Conservation (phyloP, 805 yeast species). For the Ogataea sp. region DNA sequence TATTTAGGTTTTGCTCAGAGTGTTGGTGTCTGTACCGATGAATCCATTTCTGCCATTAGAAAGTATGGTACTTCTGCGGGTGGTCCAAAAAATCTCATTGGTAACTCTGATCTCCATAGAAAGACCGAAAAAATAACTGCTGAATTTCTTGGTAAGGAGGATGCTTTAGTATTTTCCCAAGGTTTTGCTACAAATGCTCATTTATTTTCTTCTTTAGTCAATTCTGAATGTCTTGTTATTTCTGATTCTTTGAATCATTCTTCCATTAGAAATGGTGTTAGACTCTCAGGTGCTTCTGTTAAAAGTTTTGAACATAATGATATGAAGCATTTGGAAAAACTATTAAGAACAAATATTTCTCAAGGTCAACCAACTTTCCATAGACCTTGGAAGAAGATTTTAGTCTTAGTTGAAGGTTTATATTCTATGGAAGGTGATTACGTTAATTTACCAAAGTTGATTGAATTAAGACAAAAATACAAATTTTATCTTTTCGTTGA, state of each 20-base stretch:
- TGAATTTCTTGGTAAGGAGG: constrained; percentile 84
- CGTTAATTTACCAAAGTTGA: constrained; percentile 69
- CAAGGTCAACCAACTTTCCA: constrained; percentile 94
- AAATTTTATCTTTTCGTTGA: constrained; percentile 87
- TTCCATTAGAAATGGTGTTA: constrained; percentile 89
- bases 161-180: constrained; percentile 78
- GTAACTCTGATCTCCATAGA: constrained; percentile 66
- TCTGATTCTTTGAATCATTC: constrained; percentile 95
- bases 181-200: constrained; percentile 96
- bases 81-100: constrained; percentile 68
- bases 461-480: constrained; percentile 73
- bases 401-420: constrained; percentile 86
- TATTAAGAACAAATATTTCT: constrained; percentile 76
- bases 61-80: constrained; percentile 71
- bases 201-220: constrained; percentile 74
- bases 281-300: constrained; percentile 88
- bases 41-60: constrained; percentile 54
- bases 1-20: constrained; percentile 97
- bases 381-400: constrained; percentile 89
- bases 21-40: constrained; percentile 82
- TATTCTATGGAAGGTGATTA: constrained; percentile 91
- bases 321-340: constrained; percentile 67
- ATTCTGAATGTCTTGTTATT: constrained; percentile 81
- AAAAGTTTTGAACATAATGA: constrained; percentile 90
- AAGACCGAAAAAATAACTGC: constrained; percentile 76